Evolutionary conservation across 495 filamentous ascomycete species (phyloP).

Genomic region (Clavariopsis aquatica): DNA sequence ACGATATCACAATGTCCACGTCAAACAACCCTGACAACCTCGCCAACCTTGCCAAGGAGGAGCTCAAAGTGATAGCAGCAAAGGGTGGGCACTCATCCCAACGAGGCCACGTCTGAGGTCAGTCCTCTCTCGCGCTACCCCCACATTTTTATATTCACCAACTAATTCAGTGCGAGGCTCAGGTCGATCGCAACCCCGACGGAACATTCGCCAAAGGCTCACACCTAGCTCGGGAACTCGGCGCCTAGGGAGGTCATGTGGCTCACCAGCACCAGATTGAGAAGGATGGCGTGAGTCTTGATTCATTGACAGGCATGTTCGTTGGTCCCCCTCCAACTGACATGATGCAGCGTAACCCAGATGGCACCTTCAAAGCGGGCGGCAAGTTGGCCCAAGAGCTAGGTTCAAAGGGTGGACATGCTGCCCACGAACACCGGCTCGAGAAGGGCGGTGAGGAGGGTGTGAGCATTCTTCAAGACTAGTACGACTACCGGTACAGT

Average conservation of each 20-base stretch:
- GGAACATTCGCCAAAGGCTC: conserved; percentile 39
- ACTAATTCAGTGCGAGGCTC: conserved; percentile 5
- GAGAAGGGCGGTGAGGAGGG: neutral
- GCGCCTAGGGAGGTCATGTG: conserved; percentile 33
- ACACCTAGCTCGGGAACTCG: conserved; percentile 38
- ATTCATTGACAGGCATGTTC: neutral
- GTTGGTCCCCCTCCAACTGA: neutral
- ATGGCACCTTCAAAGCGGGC: conserved; percentile 37
- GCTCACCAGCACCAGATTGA: conserved; percentile 25
- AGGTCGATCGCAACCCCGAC: conserved; percentile 34
- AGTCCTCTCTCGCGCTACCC: neutral
- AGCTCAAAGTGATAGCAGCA: conserved; percentile 43
- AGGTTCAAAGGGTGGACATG: conserved; percentile 26
- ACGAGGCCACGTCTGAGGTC: conserved; percentile 5
- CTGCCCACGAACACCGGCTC: conserved; percentile 7
- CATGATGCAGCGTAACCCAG: conserved; percentile 23
- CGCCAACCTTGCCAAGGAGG: conserved; percentile 44
- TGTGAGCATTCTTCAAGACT: neutral
- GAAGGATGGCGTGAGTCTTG: conserved; percentile 13
- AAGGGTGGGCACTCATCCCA: conserved; percentile 37
- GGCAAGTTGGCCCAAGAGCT: conserved; percentile 28
- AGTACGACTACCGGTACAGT: neutral
- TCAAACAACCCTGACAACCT: conserved; percentile 47
- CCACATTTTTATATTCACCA: neutral
- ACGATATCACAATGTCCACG: conserved; percentile 18